A percentile compares a stretch with the other conserved stretches of the same genome.
phyloP scores from a whole-genome alignment of 208 protist species.

The Crithidia acanthocephali region DNA sequence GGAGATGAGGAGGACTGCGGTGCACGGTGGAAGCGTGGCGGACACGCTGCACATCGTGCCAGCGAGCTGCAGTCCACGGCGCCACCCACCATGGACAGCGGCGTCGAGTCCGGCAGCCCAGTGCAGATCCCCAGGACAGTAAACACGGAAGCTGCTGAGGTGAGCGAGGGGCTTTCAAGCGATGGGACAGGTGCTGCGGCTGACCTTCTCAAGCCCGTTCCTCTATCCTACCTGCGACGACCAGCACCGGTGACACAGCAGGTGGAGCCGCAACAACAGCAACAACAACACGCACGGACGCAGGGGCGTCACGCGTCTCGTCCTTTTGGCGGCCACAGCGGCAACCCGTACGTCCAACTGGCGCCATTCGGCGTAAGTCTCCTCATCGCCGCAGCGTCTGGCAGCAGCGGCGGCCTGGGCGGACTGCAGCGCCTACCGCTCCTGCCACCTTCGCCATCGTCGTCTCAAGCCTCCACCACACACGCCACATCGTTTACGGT shows the following conservation, averaged over 20 bases:
- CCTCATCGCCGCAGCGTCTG: slow-evolving; percentile 47
- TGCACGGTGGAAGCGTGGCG: too few relatives aligned
- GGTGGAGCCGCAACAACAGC: background rate
- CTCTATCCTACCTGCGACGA: background rate
- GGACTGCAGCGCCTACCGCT: slow-evolving; percentile 51
- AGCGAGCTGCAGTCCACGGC: too few relatives aligned
- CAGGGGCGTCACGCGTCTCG: background rate
- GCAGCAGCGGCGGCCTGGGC: slow-evolving; percentile 10
- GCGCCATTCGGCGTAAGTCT: slow-evolving; percentile 76
- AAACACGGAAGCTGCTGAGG: too few relatives aligned
- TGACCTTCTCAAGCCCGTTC: background rate
- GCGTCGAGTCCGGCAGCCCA: too few relatives aligned
- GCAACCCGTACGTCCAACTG: slow-evolving; percentile 31
- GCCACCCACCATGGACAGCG: too few relatives aligned
- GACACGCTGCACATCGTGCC: too few relatives aligned
- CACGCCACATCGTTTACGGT: background rate
- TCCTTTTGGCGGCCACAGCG: background rate
- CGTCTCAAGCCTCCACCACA: background rate
- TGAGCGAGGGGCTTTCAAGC: too few relatives aligned
- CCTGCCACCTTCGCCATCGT: background rate
- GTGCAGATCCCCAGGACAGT: too few relatives aligned
- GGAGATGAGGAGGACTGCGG: too few relatives aligned
- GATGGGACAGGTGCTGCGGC: too few relatives aligned
- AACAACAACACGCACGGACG: background rate
- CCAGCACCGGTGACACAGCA: background rate